Evolutionary conservation across 306 rosid species (phyloP), one percentile per base, ranked within the genome.

Genomic region (Chamaecrista fasciculata): DNA sequence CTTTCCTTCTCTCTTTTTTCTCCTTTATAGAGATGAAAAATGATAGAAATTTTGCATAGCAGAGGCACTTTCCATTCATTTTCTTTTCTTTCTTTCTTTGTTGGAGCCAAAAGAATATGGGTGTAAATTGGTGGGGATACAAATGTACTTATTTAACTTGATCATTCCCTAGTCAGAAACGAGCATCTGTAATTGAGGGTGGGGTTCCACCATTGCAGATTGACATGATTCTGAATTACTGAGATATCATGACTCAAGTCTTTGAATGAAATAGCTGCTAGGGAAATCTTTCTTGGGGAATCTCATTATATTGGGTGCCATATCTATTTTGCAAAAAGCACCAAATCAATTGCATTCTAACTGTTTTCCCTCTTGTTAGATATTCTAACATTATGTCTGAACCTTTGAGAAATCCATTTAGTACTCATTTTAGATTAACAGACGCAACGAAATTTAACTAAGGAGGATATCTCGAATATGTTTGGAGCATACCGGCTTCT

Each of bases 121-220:
- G 70, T 86, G 91, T 86, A 89, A 63, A 89, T 89, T 80, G 96
- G 96, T 59, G 85, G 95, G 91, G 86, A 76, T 86, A 86, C 86
- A 84, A 79, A 80, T 89, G 84, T 79, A 82, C 67, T 77, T 82
- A 69, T 69, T 31, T 86, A 73, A 68, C 66, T 71, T 66, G 73
- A 78, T 80, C 78, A 81, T 76, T 85, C 81, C 83, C 80, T 78
- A 68, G 81, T 78, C 85, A 69, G 80, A 74, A 78, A 77, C 36
- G 85, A 85, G 85, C 61, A 72, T 79, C 75, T 82, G 79, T 82
- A 84, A 83, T 58, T 53, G 83, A 83, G 85, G 70, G 92, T 90
- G 86, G 92, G 75, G 82, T 84, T 82, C 85, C 91, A 84, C 85
- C 96, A 36, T 73, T 69, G 82, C 86, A 59, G 84, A 80, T 80